Evolutionary conservation across 345 rosid species (phyloP).

Genomic region (Brassica rapa): DNA sequence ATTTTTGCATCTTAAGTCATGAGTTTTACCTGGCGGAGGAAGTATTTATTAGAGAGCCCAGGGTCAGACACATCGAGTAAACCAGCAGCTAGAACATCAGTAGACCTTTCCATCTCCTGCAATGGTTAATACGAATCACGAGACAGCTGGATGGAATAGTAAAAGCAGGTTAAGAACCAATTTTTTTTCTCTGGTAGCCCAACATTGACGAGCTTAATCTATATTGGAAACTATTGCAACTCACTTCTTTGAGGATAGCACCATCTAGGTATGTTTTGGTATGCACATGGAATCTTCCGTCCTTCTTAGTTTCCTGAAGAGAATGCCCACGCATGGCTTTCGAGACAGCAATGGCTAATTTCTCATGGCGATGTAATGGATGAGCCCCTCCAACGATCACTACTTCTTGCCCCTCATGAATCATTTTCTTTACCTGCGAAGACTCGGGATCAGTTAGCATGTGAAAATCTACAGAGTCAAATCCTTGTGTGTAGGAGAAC

Average conservation of each 20-base stretch:
- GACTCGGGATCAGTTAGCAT: not conserved
- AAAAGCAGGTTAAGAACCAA: constrained; percentile 13
- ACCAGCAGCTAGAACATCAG: constrained; percentile 98
- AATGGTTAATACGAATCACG: constrained; percentile 24
- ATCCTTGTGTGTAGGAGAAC: not conserved
- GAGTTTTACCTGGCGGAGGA: constrained; percentile 76
- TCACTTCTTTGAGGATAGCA: constrained; percentile 91
- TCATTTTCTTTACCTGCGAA: not conserved
- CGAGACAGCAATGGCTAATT: constrained; percentile 92
- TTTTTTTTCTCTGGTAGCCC: not conserved
- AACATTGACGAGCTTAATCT: constrained; percentile 16
- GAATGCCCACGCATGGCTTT: constrained; percentile 98
- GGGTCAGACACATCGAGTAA: constrained; percentile 95
- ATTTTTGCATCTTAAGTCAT: not conserved
- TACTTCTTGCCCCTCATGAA: constrained; percentile 69
- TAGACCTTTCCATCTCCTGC: constrained; percentile 97
- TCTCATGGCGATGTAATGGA: constrained; percentile 89
- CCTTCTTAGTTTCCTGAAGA: constrained; percentile 89
- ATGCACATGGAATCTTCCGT: constrained; percentile 94
- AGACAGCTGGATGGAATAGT: constrained; percentile 17
- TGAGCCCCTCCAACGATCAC: constrained; percentile 86
- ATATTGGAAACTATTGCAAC: constrained; percentile 27
- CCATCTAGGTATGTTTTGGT: constrained; percentile 95
- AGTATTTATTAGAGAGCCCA: constrained; percentile 85
- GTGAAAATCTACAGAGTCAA: not conserved